Base-by-base conservation (phyloP, 202 grass and related monocot genomes). In the Cymbopogon flexuosus region DNA sequence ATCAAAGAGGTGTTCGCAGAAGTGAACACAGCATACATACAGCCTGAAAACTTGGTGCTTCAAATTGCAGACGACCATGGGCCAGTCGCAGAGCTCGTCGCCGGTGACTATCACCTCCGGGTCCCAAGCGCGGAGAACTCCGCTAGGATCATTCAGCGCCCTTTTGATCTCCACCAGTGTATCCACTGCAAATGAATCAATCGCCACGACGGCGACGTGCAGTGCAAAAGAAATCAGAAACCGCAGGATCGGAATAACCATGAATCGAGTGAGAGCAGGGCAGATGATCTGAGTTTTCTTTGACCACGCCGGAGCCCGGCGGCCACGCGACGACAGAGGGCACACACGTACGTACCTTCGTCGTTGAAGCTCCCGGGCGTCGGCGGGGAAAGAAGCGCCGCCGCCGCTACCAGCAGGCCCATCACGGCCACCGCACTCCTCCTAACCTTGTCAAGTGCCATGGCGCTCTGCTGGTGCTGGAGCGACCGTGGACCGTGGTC, bases 101-200 rank as follows among this genome's bases (percentile, higher is more conserved):
- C 83, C 87, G 22, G 91, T 13, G 43, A 3, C 43, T 46, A 46
- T 46, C 43, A 46, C 84, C 64, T 66, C 5, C 10, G 9, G 56
- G 68, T 86, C 77, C 93, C 93, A 97, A 86, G 75, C 87, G n/a
- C 52, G 29, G 64, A 97, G 83, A 54, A 88, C 77, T 30, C 78
- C 70, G 34, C 69, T 36, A 3, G 89, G 87, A 43, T 97, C 89
- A 1, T 30, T 8, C 22, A 97, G 73, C 76, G 88, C 83, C 78
- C 49, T 74, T 65, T 69, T 97, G 84, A 97, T 78, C 7, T 58
- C 83, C 73, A 88, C 47, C 70, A 97, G 71, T 12, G 91, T 85
- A 35, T 69, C 70, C 70, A 90, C 91, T 97, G 84, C 72, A 76
- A n/a, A n/a, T n/a, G n/a, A n/a, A n/a, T n/a, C n/a, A n/a, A n/a